These are phyloP conservation scores for Lactuca saligna DNA, from an alignment of 129 eudicot species.

Conservation along the genomic window DNA sequence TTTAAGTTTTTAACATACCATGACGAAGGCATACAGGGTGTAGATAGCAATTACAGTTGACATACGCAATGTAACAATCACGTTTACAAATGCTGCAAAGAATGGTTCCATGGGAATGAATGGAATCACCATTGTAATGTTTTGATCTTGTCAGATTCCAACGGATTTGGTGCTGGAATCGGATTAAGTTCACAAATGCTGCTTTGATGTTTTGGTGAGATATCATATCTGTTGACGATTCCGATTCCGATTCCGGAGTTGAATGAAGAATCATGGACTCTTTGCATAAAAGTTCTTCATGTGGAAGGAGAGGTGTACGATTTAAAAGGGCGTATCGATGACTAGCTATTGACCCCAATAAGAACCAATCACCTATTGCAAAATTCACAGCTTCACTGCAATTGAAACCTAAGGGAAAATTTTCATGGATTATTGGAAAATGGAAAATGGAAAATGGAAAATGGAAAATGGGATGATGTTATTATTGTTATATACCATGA, in stretches of 20 bases:
- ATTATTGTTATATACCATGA: constrained; percentile 54
- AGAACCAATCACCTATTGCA: constrained; percentile 95
- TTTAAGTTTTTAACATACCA: constrained; percentile 43
- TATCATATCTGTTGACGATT: constrained; percentile 42
- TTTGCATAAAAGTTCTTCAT: constrained; percentile 94
- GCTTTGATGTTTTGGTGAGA: constrained; percentile 54
- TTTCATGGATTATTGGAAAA: no score
- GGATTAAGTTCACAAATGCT: constrained; percentile 68
- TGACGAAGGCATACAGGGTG: constrained; percentile 96
- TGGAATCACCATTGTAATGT: constrained; percentile 49
- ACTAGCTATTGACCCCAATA: constrained; percentile 80
- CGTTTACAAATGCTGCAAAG: constrained; percentile 92
- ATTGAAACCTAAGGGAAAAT: constrained; percentile 61
- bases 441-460: no score
- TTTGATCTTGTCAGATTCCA: constrained; percentile 65
- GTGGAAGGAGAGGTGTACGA: constrained; percentile 86
- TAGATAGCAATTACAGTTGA: constrained; percentile 67
- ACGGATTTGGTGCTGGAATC: constrained; percentile 80
- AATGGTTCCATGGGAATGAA: constrained; percentile 74
- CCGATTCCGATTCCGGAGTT: constrained; percentile 45
- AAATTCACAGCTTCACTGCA: constrained; percentile 98
- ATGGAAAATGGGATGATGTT: constrained; percentile 4
- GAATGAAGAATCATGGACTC: constrained; percentile 76
- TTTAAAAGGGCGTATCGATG: constrained; percentile 83
- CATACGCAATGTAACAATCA: constrained; percentile 81